Conservation (phyloP, 2,329 filamentous ascomycete species). For the Lachnellula occidentalis region DNA sequence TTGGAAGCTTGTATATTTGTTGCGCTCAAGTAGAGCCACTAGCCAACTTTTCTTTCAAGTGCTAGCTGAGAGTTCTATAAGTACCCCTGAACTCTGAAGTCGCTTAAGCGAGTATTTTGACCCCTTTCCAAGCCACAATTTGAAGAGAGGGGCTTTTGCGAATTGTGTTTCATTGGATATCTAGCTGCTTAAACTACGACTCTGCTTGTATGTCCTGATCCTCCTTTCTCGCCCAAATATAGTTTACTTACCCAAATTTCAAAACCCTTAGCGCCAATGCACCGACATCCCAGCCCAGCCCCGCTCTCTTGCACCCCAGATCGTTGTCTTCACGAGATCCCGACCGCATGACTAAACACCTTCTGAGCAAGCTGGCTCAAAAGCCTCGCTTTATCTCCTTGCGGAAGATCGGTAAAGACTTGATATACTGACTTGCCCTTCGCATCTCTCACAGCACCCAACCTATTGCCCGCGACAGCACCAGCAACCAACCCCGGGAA, state of each 20-base stretch:
- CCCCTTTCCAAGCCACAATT: too few relatives aligned
- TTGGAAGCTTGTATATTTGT: not conserved
- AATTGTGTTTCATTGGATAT: not conserved
- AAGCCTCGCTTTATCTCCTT: constrained; percentile 72
- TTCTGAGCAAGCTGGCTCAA: constrained; percentile 79
- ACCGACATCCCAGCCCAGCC: not conserved
- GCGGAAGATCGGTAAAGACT: constrained; percentile 66
- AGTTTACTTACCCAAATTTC: not conserved
- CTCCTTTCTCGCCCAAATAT: not conserved
- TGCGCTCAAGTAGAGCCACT: too few relatives aligned
- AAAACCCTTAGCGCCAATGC: not conserved
- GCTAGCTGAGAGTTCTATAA: too few relatives aligned
- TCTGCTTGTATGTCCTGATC: not conserved
- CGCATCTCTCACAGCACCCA: constrained; percentile 85
- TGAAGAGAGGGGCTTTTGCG: not conserved
- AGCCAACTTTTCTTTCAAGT: too few relatives aligned
- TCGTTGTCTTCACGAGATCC: constrained; percentile 24
- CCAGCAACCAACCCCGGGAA: constrained; percentile 84
- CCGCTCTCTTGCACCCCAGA: not conserved
- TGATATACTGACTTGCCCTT: constrained; percentile 93
- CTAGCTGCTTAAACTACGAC: not conserved
- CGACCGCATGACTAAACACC: constrained; percentile 76
- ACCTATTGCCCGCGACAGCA: constrained; percentile 82
- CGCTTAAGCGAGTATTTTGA: too few relatives aligned
- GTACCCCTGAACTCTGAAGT: too few relatives aligned